Conservation (phyloP, 2,329 filamentous ascomycete genomes). For the Botrytis medusae region DNA sequence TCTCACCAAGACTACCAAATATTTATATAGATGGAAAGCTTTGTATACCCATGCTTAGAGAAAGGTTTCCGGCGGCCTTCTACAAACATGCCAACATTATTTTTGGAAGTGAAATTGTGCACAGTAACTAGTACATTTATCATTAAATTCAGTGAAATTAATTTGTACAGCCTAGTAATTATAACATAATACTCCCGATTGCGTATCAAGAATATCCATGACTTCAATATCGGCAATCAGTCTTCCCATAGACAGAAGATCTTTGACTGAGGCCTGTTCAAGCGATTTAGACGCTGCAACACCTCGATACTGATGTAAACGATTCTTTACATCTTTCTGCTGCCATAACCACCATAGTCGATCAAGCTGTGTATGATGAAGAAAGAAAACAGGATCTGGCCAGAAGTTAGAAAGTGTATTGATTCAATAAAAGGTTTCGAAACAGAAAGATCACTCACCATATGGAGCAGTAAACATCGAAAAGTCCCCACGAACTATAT, state of each 20-base stretch:
- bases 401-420: neutral
- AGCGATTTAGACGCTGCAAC: neutral
- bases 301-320: neutral
- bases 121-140: neutral
- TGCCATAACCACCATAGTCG: neutral
- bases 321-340: neutral
- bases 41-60: neutral
- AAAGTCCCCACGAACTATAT: neutral
- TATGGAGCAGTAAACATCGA: neutral
- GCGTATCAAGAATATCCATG: neutral
- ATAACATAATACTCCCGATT: neutral
- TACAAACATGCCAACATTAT: neutral
- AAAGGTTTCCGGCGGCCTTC: neutral
- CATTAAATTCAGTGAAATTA: neutral
- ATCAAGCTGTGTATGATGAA: neutral
- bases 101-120: neutral
- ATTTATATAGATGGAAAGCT: accelerated
- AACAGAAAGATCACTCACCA: neutral
- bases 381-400: neutral
- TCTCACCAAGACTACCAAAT: too few species aligned
- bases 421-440: neutral
- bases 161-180: neutral
- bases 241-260: neutral
- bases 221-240: neutral
- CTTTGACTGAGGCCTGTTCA: neutral